Conservation (phyloP, 148 eudicot species). For the Dianthus caryophyllus region DNA sequence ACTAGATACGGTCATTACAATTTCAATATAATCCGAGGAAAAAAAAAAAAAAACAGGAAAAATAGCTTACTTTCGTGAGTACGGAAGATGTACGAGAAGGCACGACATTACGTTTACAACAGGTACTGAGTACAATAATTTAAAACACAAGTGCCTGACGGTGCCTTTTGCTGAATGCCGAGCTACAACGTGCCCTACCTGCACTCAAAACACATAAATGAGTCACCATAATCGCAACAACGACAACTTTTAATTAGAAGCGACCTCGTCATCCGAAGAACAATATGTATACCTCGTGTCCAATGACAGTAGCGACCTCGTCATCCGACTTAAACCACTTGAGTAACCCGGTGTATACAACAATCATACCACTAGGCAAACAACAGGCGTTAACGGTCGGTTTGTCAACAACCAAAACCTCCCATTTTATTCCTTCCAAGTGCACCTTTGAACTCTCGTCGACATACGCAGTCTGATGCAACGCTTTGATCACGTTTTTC, state of each 20-base stretch:
- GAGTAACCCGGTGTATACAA: slow-evolving; percentile 81
- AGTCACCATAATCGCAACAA: not conserved
- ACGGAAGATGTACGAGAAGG: slow-evolving; percentile 66
- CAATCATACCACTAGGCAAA: slow-evolving; percentile 94
- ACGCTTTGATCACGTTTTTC: slow-evolving; percentile 60
- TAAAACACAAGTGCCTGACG: slow-evolving; percentile 66
- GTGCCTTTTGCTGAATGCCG: slow-evolving; percentile 77
- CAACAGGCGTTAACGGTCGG: slow-evolving; percentile 84
- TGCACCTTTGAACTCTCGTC: too few relatives aligned
- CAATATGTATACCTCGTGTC: slow-evolving; percentile 69
- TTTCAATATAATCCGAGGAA: not conserved
- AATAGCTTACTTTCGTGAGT: slow-evolving; percentile 82
- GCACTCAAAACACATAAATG: slow-evolving; percentile 11
- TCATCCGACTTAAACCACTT: slow-evolving; percentile 59
- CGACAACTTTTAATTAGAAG: not conserved
- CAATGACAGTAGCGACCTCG: slow-evolving; percentile 81
- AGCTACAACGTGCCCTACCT: slow-evolving; percentile 94
- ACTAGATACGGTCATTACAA: too few relatives aligned
- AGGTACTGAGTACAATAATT: slow-evolving; percentile 70
- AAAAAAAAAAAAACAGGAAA: not conserved
- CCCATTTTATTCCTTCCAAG: slow-evolving; percentile 89
- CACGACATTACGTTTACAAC: slow-evolving; percentile 65
- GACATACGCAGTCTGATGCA: too few relatives aligned
- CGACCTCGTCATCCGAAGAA: not conserved
- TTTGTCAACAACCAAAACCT: slow-evolving; percentile 69